These are phyloP conservation scores for Leishmania turanica DNA, from an alignment of 208 protist genomes.

Conservation along the genomic window DNA sequence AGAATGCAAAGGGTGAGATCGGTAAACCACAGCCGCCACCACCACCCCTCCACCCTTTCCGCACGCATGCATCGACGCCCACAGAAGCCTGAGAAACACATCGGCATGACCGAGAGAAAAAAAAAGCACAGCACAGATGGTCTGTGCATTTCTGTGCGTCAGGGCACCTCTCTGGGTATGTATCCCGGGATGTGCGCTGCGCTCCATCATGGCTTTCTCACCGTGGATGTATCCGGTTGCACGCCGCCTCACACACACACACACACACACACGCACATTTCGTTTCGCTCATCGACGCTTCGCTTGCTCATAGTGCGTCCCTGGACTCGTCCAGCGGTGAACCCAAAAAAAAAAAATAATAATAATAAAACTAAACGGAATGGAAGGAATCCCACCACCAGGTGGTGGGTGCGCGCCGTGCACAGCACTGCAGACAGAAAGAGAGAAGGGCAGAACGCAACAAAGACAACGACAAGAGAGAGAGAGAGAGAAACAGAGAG, in stretches of 20 bases:
- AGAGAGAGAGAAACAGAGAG: background rate
- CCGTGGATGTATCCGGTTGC: background rate
- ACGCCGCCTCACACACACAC: background rate
- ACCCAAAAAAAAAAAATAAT: background rate
- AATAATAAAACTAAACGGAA: background rate
- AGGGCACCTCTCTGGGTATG: background rate
- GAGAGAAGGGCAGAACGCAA: background rate
- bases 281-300: background rate
- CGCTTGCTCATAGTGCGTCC: background rate
- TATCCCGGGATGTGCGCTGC: background rate
- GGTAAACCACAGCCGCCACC: background rate
- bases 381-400: background rate
- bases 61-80: background rate
- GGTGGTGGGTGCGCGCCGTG: too few species aligned
- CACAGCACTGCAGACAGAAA: background rate
- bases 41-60: background rate
- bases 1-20: background rate
- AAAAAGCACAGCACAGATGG: background rate
- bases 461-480: background rate
- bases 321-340: background rate
- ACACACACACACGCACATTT: background rate
- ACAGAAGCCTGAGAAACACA: background rate
- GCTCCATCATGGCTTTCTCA: background rate
- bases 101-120: background rate
- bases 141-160: background rate